phyloP scores from a whole-genome alignment of 805 yeast species.

The Yarrowia hollandica region DNA sequence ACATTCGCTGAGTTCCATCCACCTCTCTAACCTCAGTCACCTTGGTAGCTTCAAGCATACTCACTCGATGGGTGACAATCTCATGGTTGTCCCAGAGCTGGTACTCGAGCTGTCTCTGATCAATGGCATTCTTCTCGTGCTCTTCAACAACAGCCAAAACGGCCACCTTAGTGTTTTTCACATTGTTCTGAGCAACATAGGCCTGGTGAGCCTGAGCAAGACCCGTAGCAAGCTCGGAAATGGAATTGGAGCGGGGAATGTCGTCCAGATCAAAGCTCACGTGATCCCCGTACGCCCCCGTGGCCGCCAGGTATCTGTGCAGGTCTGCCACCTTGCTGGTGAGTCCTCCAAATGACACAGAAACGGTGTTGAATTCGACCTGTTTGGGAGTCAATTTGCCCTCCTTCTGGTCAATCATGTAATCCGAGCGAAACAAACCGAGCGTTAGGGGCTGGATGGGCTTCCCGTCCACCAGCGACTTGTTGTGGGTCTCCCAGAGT shows the following conservation, averaged over 20 bases:
- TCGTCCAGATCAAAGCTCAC: slow-evolving; percentile 45
- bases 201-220: slow-evolving; percentile 63
- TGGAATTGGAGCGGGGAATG: slow-evolving; percentile 70
- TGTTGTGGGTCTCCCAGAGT: slow-evolving; percentile 55
- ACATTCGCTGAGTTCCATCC: slow-evolving; percentile 38
- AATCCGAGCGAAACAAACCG: slow-evolving; percentile 89
- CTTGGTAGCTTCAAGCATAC: slow-evolving; percentile 58
- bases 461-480: slow-evolving; percentile 45
- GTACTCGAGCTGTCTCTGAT: slow-evolving; percentile 83
- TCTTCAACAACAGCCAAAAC: slow-evolving; percentile 81
- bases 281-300: slow-evolving; percentile 40
- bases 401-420: slow-evolving; percentile 50
- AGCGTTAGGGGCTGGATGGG: slow-evolving; percentile 63
- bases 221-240: slow-evolving; percentile 61
- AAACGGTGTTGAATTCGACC: slow-evolving; percentile 93
- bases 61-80: slow-evolving; percentile 63
- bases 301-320: slow-evolving; percentile 56
- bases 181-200: slow-evolving; percentile 44
- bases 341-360: slow-evolving; percentile 93
- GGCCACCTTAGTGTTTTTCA: slow-evolving; percentile 34
- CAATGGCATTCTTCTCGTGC: slow-evolving; percentile 84
- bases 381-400: slow-evolving; percentile 59
- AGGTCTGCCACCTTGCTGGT: slow-evolving; percentile 75
- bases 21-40: slow-evolving; percentile 47
- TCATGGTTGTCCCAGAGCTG: slow-evolving; percentile 57